A percentile compares a stretch with the other conserved stretches of the same genome.
These are phyloP conservation scores for Chytridiales sp. DNA, from an alignment of 371 early-diverging fungal species.

Conservation along the genomic window DNA sequence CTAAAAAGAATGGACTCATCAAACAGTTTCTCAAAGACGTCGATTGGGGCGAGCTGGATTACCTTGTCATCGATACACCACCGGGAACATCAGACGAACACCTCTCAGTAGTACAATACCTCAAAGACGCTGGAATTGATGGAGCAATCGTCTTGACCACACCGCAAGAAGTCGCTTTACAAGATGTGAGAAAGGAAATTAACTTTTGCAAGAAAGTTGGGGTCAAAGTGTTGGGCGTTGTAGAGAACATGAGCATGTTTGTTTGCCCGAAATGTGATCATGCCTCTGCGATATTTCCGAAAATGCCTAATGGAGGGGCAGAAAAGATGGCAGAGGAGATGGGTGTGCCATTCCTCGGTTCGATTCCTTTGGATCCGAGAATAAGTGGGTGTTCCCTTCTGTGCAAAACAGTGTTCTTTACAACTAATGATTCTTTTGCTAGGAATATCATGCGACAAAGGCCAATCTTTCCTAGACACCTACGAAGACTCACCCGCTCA, in stretches of 20 bases:
- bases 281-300: slow-evolving; percentile 82
- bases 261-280: slow-evolving; percentile 52
- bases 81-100: slow-evolving; percentile 75
- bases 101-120: slow-evolving; percentile 50
- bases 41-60: slow-evolving; percentile 57
- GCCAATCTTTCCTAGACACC: slow-evolving; percentile 81
- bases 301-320: slow-evolving; percentile 93
- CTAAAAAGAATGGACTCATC: slow-evolving; percentile 66
- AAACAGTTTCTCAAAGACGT: slow-evolving; percentile 63
- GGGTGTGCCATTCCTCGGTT: slow-evolving; percentile 73
- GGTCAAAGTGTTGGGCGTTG: slow-evolving; percentile 56
- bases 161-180: slow-evolving; percentile 62
- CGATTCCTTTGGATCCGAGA: slow-evolving; percentile 89
- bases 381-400: slow-evolving; percentile 59
- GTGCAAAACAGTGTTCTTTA: background rate
- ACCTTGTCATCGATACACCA: slow-evolving; percentile 70
- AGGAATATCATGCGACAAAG: slow-evolving; percentile 77
- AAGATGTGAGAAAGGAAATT: slow-evolving; percentile 56
- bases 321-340: slow-evolving; percentile 75
- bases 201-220: slow-evolving; percentile 55
- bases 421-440: background rate
- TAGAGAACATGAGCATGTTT: slow-evolving; percentile 72
- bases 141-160: slow-evolving; percentile 68
- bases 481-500: slow-evolving; percentile 87
- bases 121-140: slow-evolving; percentile 37